Conservation (phyloP, 768 basidiomycete genomes). For the Lepiota venenata region DNA sequence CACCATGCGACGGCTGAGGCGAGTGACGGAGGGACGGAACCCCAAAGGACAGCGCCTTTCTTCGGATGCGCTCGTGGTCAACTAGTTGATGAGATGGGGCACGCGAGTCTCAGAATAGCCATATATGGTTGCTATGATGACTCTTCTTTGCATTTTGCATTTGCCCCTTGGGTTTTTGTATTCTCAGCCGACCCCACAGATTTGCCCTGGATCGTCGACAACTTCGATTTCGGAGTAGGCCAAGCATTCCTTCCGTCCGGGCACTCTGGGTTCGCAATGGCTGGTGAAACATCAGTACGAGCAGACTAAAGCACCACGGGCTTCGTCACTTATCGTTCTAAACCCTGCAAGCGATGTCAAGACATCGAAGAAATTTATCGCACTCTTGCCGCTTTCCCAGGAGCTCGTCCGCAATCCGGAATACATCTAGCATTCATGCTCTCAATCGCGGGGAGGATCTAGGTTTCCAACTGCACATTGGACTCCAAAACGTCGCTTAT, state of each 20-base stretch:
- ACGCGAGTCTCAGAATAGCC: not conserved
- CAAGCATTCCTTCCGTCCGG: no score
- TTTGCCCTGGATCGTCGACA: no score
- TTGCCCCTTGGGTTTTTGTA: no score
- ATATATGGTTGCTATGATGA: not conserved
- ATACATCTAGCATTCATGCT: not conserved
- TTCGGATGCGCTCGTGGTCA: slow-evolving; percentile 6
- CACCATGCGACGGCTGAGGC: not conserved
- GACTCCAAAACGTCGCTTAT: not conserved
- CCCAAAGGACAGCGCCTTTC: not conserved
- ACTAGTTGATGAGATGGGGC: not conserved
- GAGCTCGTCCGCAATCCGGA: not conserved
- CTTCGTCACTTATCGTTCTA: not conserved
- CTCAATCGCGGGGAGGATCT: slow-evolving; percentile 3
- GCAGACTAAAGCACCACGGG: not conserved
- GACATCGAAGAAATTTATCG: not conserved
- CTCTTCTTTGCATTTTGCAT: no score
- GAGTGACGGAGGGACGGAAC: not conserved
- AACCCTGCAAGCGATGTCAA: slow-evolving; percentile 4
- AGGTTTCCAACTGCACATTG: not conserved
- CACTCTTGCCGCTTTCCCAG: slow-evolving; percentile 8
- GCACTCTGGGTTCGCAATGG: not conserved
- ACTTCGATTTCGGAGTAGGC: no score
- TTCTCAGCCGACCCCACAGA: no score
- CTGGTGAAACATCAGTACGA: not conserved